Conservation (phyloP, 345 rosid species). For the Eucalyptus pauciflora region DNA sequence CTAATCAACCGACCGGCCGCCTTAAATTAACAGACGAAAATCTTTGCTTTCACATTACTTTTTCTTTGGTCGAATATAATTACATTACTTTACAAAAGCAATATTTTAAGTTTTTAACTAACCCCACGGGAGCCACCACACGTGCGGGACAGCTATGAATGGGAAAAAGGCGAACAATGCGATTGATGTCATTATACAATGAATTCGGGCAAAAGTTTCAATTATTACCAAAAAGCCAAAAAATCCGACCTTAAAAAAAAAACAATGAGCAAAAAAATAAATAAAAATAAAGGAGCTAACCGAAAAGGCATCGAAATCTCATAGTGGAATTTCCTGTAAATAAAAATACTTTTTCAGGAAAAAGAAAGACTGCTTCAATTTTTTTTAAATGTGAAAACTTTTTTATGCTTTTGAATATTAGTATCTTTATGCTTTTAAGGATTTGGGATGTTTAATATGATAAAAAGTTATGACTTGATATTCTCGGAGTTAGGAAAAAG, state of each 20-base stretch:
- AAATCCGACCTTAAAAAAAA: background rate
- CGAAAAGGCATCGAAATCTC: too few species aligned
- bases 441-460: background rate
- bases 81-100: background rate
- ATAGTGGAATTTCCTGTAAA: background rate
- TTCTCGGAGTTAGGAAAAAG: background rate
- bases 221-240: background rate
- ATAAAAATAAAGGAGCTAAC: too few species aligned
- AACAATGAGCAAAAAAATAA: background rate
- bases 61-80: too few species aligned
- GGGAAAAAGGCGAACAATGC: background rate
- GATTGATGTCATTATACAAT: background rate
- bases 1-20: too few species aligned
- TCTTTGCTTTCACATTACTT: background rate
- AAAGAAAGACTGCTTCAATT: background rate
- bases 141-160: background rate
- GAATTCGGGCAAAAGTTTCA: background rate
- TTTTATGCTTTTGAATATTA: background rate
- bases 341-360: background rate
- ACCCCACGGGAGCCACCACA: background rate
- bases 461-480: background rate
- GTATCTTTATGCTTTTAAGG: background rate
- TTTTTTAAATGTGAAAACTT: background rate
- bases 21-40: too few species aligned
- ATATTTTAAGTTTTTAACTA: background rate